Percentiles rank a stretch among this genome's conserved stretches.
Conservation (phyloP, 495 filamentous ascomycete species). For the Aspergillus ellipticus region DNA sequence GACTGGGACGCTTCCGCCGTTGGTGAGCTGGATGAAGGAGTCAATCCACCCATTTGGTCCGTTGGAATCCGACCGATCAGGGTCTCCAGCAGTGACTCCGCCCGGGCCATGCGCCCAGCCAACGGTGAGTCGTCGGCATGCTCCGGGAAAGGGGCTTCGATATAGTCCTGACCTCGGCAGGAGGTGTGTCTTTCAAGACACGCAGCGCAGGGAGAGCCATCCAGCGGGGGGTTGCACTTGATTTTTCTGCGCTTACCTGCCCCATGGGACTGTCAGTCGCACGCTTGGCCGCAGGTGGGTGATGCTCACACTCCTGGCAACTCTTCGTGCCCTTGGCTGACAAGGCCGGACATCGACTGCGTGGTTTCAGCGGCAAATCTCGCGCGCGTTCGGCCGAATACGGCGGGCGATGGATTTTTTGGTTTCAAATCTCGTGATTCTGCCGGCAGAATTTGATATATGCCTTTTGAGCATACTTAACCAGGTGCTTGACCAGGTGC, state of each 20-base stretch:
- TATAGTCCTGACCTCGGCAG: slow-evolving; percentile 16
- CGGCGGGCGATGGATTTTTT: too few species aligned
- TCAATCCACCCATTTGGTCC: too few species aligned
- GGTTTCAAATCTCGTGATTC: too few species aligned
- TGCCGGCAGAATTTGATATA: too few species aligned
- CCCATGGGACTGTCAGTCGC: not conserved
- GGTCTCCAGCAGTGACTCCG: not conserved
- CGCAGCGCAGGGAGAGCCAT: slow-evolving; percentile 7
- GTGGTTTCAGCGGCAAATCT: too few species aligned
- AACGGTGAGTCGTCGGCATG: not conserved
- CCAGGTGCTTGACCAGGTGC: too few species aligned
- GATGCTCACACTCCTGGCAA: slow-evolving; percentile 17
- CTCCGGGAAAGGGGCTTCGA: slow-evolving; percentile 9
- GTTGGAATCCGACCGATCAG: not conserved
- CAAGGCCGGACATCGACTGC: too few species aligned
- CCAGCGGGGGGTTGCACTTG: slow-evolving; percentile 12
- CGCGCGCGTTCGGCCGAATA: too few species aligned
- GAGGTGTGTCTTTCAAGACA: slow-evolving; percentile 13
- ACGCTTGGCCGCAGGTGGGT: not conserved
- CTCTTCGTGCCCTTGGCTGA: slow-evolving; percentile 22
- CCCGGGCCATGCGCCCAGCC: not conserved
- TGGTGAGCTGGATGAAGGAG: not conserved
- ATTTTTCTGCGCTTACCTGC: slow-evolving; percentile 15
- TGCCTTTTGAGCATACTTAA: too few species aligned
- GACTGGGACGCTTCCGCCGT: not conserved